Evolutionary conservation across 495 filamentous ascomycete genomes (phyloP).

Genomic region (Xylaria longipes): DNA sequence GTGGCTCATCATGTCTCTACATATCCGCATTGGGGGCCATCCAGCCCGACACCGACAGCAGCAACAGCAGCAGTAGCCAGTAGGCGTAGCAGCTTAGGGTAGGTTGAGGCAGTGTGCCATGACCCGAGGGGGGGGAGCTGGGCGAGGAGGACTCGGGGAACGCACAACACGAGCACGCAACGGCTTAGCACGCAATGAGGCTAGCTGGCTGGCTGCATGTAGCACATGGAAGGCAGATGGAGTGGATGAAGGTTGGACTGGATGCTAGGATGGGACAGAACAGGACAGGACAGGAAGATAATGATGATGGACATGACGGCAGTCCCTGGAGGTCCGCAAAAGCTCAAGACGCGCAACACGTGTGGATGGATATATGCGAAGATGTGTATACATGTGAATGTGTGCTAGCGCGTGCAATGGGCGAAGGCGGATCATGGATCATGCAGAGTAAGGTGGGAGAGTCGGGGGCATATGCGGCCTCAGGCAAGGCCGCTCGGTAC

Average conservation of each 20-base stretch:
- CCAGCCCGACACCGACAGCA: slow-evolving; percentile 7
- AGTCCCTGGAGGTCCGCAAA: slow-evolving; percentile 4
- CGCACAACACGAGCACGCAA: slow-evolving; percentile 13
- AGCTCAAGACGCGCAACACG: slow-evolving; percentile 19
- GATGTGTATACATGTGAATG: slow-evolving; percentile 17
- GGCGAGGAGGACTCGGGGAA: not conserved
- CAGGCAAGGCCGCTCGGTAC: slow-evolving; percentile 23
- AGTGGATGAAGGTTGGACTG: not conserved
- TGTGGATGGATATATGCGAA: slow-evolving; percentile 12
- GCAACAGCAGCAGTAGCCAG: not conserved
- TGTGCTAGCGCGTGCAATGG: slow-evolving; percentile 21
- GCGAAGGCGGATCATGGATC: slow-evolving; percentile 23
- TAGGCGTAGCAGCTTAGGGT: not conserved
- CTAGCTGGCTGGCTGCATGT: slow-evolving; percentile 20
- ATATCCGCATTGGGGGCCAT: slow-evolving; percentile 22
- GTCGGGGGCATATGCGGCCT: slow-evolving; percentile 27
- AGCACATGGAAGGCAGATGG: slow-evolving; percentile 20
- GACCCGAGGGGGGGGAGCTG: not conserved
- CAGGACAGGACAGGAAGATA: not conserved
- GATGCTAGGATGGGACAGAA: slow-evolving; percentile 1
- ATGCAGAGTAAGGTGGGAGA: slow-evolving; percentile 23
- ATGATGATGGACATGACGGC: not conserved
- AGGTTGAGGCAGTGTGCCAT: slow-evolving; percentile 9
- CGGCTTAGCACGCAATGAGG: slow-evolving; percentile 14
- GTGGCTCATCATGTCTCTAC: slow-evolving; percentile 22